phyloP scores from a whole-genome alignment of 192 early-diverging fungal species.

The Chytriomyces hyalinus region DNA sequence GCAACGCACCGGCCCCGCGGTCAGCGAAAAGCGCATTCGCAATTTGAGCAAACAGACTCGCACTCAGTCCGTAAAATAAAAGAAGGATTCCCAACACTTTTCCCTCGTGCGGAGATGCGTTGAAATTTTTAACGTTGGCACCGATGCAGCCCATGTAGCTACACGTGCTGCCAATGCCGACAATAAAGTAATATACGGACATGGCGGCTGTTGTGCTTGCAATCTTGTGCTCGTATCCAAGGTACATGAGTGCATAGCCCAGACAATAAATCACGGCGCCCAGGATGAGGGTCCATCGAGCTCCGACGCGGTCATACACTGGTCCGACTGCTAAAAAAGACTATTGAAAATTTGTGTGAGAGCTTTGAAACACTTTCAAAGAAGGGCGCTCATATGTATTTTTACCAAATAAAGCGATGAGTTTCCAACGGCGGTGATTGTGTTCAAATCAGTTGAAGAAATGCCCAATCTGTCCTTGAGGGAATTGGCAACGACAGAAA shows the following conservation, averaged over 20 bases:
- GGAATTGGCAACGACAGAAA: not conserved
- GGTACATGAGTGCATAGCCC: conserved; percentile 36
- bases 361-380: not conserved
- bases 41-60: conserved; percentile 38
- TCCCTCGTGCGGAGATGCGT: not conserved
- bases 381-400: not conserved
- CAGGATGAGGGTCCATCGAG: conserved; percentile 22
- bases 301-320: conserved; percentile 38
- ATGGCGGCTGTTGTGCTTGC: conserved; percentile 3
- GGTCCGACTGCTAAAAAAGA: conserved; percentile 41
- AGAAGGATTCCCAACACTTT: conserved; percentile 31
- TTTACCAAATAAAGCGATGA: conserved; percentile 37
- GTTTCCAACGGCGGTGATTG: conserved; percentile 33
- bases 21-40: conserved; percentile 1
- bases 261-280: conserved; percentile 10
- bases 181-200: conserved; percentile 38
- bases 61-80: conserved; percentile 42
- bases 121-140: conserved; percentile 29
- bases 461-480: conserved; percentile 1
- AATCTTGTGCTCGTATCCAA: conserved; percentile 18
- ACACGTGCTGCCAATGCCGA: conserved; percentile 18
- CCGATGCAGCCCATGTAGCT: conserved; percentile 38
- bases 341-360: not conserved
- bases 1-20: conserved; percentile 15
- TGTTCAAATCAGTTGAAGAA: conserved; percentile 33